These are phyloP conservation scores for Copromyces sp. DNA, from an alignment of 495 filamentous ascomycete species.

Conservation along the genomic window DNA sequence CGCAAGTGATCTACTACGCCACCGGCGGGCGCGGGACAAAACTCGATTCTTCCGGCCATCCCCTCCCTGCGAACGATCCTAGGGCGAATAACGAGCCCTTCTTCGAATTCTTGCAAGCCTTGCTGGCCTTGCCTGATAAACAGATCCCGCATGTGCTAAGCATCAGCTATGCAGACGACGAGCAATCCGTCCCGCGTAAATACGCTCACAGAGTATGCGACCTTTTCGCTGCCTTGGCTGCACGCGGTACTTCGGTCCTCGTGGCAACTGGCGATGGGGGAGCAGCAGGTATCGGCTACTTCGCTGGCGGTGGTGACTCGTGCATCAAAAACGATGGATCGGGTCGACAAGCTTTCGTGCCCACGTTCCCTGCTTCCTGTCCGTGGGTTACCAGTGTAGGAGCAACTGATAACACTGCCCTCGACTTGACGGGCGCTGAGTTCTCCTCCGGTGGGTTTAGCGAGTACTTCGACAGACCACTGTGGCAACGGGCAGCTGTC, in stretches of 20 bases:
- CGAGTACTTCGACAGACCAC: constrained; percentile 52
- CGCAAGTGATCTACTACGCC: constrained; percentile 51
- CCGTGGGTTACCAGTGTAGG: constrained; percentile 75
- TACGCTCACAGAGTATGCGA: constrained; percentile 61
- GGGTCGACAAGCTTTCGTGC: constrained; percentile 49
- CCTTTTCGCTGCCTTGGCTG: constrained; percentile 61
- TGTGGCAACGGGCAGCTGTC: constrained; percentile 54
- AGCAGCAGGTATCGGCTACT: constrained; percentile 39
- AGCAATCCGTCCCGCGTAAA: constrained; percentile 49
- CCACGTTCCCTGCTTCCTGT: constrained; percentile 67
- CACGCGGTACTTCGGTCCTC: constrained; percentile 61
- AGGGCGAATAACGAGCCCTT: constrained; percentile 60
- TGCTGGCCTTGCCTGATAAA: constrained; percentile 48
- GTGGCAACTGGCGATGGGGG: constrained; percentile 68
- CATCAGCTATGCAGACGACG: constrained; percentile 65
- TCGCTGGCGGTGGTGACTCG: constrained; percentile 3
- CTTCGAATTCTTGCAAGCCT: constrained; percentile 64
- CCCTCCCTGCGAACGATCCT: constrained; percentile 31
- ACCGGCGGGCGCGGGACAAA: constrained; percentile 55
- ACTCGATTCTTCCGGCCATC: constrained; percentile 41
- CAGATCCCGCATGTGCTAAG: constrained; percentile 64
- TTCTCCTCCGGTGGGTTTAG: constrained; percentile 66
- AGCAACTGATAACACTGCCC: constrained; percentile 46
- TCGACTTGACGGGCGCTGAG: constrained; percentile 45
- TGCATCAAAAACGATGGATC: constrained; percentile 60